phyloP scores from a whole-genome alignment of 257 asterid genomes.

The Solanum ossicruentum region DNA sequence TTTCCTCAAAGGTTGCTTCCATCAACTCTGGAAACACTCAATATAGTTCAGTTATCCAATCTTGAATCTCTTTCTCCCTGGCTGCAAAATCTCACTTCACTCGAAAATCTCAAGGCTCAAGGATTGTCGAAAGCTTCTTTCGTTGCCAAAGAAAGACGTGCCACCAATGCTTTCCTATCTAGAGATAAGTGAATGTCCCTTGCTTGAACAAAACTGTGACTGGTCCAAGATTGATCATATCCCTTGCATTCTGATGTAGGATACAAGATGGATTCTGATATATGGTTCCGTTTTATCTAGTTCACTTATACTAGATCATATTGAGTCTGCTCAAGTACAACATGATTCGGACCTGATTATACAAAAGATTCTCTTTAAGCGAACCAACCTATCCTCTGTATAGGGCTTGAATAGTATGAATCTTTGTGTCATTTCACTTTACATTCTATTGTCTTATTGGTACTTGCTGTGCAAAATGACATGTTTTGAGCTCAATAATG shows the following conservation, averaged over 20 bases:
- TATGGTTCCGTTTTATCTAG: background rate
- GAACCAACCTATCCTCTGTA: too few species aligned
- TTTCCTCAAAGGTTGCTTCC: constrained; percentile 42
- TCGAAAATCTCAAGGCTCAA: constrained; percentile 34
- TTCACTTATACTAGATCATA: background rate
- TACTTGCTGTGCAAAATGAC: too few species aligned
- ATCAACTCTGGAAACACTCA: constrained; percentile 27
- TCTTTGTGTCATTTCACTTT: background rate
- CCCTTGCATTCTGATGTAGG: constrained; percentile 42
- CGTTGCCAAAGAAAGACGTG: constrained; percentile 26
- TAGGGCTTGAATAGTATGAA: background rate
- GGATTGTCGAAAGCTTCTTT: constrained; percentile 21
- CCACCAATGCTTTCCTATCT: constrained; percentile 34
- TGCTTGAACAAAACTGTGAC: constrained; percentile 21
- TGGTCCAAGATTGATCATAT: constrained; percentile 32
- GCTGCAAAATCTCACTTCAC: constrained; percentile 38
- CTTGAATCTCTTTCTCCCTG: constrained; percentile 35
- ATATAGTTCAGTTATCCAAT: constrained; percentile 14
- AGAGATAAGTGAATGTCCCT: constrained; percentile 31
- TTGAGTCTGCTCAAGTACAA: background rate
- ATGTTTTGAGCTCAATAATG: background rate
- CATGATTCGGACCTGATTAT: background rate
- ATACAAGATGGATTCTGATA: background rate
- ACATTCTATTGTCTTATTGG: background rate
- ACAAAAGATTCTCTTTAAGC: too few species aligned